Percentiles rank a stretch among this genome's conserved stretches.
Conservation (phyloP, 495 filamentous ascomycete genomes). For the Xylaria cubensis region DNA sequence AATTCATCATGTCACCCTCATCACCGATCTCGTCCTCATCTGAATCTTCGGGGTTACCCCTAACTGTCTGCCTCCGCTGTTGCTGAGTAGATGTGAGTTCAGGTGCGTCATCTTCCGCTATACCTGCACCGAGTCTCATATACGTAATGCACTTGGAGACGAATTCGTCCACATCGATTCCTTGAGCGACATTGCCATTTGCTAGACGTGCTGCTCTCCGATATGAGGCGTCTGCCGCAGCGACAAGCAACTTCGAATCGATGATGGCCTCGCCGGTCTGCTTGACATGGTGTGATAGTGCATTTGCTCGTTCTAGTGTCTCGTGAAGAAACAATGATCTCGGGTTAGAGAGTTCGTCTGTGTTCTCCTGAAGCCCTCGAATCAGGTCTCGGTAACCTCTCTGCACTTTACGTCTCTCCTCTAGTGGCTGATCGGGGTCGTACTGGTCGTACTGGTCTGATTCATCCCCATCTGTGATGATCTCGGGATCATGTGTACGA, state of each 20-base stretch:
- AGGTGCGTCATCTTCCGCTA: slow-evolving; percentile 47
- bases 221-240: slow-evolving; percentile 75
- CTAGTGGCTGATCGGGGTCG: slow-evolving; percentile 86
- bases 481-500: slow-evolving; percentile 46
- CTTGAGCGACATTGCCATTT: slow-evolving; percentile 69
- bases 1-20: slow-evolving; percentile 82
- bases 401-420: slow-evolving; percentile 75
- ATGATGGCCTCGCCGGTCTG: slow-evolving; percentile 93
- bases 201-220: slow-evolving; percentile 75
- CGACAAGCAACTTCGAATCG: slow-evolving; percentile 83
- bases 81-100: slow-evolving; percentile 57
- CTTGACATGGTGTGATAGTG: slow-evolving; percentile 71
- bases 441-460: slow-evolving; percentile 74
- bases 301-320: slow-evolving; percentile 69
- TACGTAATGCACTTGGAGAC: slow-evolving; percentile 88
- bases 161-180: slow-evolving; percentile 92
- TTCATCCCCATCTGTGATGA: slow-evolving; percentile 46
- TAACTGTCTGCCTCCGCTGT: slow-evolving; percentile 43
- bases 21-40: slow-evolving; percentile 65
- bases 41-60: slow-evolving; percentile 41
- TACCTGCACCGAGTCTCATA: slow-evolving; percentile 71
- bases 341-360: slow-evolving; percentile 67
- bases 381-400: slow-evolving; percentile 71
- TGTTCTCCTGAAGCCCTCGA: slow-evolving; percentile 71
- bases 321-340: slow-evolving; percentile 66